These are phyloP conservation scores for Umbellularia californica DNA, from an alignment of 164 flowering plant species.

Conservation along the genomic window DNA sequence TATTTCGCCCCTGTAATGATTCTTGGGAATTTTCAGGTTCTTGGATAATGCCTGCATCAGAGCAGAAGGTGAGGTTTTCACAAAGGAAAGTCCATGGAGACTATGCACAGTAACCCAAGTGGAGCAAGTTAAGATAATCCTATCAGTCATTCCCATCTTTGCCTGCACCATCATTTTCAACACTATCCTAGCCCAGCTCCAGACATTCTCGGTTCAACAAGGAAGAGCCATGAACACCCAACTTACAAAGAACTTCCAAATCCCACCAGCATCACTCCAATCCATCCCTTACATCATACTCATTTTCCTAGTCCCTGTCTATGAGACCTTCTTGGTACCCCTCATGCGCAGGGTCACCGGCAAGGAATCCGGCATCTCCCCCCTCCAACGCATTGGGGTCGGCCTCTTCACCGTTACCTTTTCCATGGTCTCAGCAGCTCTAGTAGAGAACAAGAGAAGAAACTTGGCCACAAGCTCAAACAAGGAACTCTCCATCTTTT, in stretches of 20 bases:
- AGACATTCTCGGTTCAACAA: constrained; percentile 84
- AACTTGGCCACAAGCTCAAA: constrained; percentile 17
- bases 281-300: constrained; percentile 64
- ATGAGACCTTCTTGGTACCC: constrained; percentile 61
- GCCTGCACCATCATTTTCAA: constrained; percentile 74
- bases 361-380: constrained; percentile 56
- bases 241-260: constrained; percentile 38
- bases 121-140: constrained; percentile 60
- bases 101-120: constrained; percentile 66
- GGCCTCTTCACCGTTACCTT: constrained; percentile 67
- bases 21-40: constrained; percentile 42
- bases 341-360: constrained; percentile 49
- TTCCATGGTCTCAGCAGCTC: constrained; percentile 75
- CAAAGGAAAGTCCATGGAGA: constrained; percentile 61
- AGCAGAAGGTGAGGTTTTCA: constrained; percentile 25
- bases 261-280: constrained; percentile 82
- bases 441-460: constrained; percentile 58
- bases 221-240: constrained; percentile 54
- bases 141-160: constrained; percentile 60
- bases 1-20: not conserved
- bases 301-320: constrained; percentile 62
- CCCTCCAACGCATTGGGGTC: constrained; percentile 56
- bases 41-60: constrained; percentile 84
- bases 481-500: constrained; percentile 43
- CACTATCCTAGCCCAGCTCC: constrained; percentile 72